Evolutionary conservation across 129 eudicot species (phyloP).

Genomic region (Lonicera japonica): DNA sequence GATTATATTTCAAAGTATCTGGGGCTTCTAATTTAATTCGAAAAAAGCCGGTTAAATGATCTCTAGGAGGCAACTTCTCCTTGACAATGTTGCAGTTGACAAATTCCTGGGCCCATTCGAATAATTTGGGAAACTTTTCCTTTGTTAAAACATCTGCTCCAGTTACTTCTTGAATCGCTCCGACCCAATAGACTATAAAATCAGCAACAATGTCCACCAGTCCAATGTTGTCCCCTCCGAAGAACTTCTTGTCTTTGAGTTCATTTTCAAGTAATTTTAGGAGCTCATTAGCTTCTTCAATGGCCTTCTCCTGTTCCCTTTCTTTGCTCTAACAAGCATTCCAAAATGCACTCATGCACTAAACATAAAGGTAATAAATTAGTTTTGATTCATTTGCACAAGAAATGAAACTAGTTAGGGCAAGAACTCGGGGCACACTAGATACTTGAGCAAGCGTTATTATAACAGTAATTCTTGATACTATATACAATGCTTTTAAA

Average conservation of each 20-base stretch:
- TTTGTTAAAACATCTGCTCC: conserved; percentile 9
- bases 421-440: too few relatives aligned
- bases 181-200: conserved; percentile 14
- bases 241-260: conserved; percentile 25
- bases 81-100: conserved; percentile 1
- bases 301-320: conserved; percentile 14
- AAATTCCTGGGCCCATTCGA: conserved; percentile 12
- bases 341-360: conserved; percentile 17
- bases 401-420: too few relatives aligned
- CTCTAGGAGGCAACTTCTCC: conserved; percentile 15
- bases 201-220: conserved; percentile 17
- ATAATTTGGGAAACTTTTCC: conserved; percentile 16
- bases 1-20: too few relatives aligned
- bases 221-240: conserved; percentile 29
- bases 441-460: too few relatives aligned
- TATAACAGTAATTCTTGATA: too few relatives aligned
- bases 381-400: background rate
- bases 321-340: conserved; percentile 21
- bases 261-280: conserved; percentile 16
- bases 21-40: too few relatives aligned
- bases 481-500: too few relatives aligned
- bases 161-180: conserved; percentile 12
- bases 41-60: background rate
- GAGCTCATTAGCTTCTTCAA: conserved; percentile 11
- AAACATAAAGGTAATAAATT: background rate